These are phyloP conservation scores for Daldinia grandis DNA, from an alignment of 495 filamentous ascomycete genomes.

Conservation along the genomic window DNA sequence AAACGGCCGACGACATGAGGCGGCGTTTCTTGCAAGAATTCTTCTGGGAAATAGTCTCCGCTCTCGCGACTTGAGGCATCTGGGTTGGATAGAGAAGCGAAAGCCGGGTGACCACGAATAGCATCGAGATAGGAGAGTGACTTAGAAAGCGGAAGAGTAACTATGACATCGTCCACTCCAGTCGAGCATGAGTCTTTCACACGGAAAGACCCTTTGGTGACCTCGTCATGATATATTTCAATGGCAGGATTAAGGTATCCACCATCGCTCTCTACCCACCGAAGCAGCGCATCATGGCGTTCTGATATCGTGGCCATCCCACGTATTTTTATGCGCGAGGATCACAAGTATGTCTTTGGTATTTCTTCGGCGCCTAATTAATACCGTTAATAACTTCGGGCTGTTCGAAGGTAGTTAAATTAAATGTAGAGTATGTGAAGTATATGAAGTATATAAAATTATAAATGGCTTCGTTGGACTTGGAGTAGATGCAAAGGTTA, in stretches of 20 bases:
- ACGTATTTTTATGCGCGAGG: background rate
- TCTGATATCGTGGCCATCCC: constrained; percentile 36
- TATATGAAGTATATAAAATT: background rate
- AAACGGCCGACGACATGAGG: constrained; percentile 59
- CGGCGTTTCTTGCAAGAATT: constrained; percentile 50
- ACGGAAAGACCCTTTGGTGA: constrained; percentile 55
- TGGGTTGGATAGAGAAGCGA: constrained; percentile 16
- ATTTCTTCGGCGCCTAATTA: background rate
- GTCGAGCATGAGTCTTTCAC: constrained; percentile 42
- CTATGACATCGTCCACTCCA: constrained; percentile 44
- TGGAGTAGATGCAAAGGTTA: background rate
- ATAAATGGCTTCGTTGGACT: background rate
- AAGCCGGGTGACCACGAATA: constrained; percentile 44
- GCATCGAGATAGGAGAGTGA: constrained; percentile 58
- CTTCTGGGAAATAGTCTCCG: constrained; percentile 43
- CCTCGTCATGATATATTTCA: constrained; percentile 55
- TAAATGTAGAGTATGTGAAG: no score
- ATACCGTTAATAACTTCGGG: no score
- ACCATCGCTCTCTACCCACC: constrained; percentile 50
- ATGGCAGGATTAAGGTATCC: constrained; percentile 52
- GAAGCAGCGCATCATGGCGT: constrained; percentile 40
- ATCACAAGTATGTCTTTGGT: background rate
- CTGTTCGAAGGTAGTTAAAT: no score
- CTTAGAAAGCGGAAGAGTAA: constrained; percentile 49
- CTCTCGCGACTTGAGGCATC: background rate